Percentiles rank a stretch among this genome's conserved stretches.
phyloP scores from a whole-genome alignment of 2,329 filamentous ascomycete species.

The Colletotrichum siamense region DNA sequence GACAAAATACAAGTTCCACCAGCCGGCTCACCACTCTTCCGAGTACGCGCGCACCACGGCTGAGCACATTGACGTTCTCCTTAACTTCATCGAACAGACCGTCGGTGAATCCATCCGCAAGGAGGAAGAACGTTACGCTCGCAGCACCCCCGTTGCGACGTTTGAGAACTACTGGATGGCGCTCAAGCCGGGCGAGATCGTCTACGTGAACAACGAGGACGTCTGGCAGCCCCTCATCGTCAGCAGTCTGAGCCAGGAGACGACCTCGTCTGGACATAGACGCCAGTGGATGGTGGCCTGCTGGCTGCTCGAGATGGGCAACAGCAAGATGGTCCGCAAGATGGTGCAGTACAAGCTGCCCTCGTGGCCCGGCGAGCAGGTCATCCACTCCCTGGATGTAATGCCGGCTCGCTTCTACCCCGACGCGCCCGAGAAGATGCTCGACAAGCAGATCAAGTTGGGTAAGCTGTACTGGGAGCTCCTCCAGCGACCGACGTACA shows the following conservation, averaged over 20 bases:
- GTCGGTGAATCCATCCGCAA: conserved; percentile 40
- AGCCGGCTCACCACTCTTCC: conserved; percentile 44
- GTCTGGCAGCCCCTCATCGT: conserved; percentile 49
- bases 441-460: conserved; percentile 42
- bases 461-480: conserved; percentile 55
- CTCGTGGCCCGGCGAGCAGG: conserved; percentile 49
- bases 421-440: conserved; percentile 38
- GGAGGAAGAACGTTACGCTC: conserved; percentile 46
- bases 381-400: conserved; percentile 43
- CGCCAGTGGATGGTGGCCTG: conserved; percentile 31
- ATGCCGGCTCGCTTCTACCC: conserved; percentile 49
- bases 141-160: conserved; percentile 44
- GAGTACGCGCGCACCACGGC: conserved; percentile 46
- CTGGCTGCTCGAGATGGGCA: conserved; percentile 46
- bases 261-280: neutral
- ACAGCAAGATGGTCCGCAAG: conserved; percentile 38
- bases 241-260: conserved; percentile 32
- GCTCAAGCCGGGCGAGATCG: conserved; percentile 48
- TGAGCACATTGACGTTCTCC: conserved; percentile 50
- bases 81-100: conserved; percentile 46
- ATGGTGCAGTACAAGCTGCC: conserved; percentile 41
- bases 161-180: conserved; percentile 53
- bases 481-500: conserved; percentile 49
- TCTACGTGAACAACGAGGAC: conserved; percentile 45
- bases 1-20: conserved; percentile 43